These are phyloP conservation scores for Rubia yunnanensis DNA, from an alignment of 257 asterid genomes.

Conservation along the genomic window DNA sequence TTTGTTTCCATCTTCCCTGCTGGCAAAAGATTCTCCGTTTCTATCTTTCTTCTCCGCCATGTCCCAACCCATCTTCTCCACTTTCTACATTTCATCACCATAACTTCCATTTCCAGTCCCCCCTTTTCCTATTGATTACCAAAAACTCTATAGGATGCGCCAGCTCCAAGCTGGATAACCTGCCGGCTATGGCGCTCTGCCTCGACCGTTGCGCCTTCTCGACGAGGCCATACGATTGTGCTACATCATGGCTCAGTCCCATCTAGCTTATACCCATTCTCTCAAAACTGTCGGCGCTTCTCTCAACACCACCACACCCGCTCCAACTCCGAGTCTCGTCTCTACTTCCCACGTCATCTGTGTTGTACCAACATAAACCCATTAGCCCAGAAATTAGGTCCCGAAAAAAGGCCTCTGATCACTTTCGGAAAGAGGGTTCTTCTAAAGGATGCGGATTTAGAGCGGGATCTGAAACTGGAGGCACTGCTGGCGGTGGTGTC, in stretches of 20 bases:
- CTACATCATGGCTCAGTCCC: slow-evolving; percentile 70
- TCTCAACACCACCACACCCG: slow-evolving; percentile 37
- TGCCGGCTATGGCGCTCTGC: slow-evolving; percentile 78
- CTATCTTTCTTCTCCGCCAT: too few relatives aligned
- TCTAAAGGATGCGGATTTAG: too few relatives aligned
- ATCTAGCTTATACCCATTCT: slow-evolving; percentile 57
- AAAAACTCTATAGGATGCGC: slow-evolving; percentile 64
- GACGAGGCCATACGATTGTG: slow-evolving; percentile 83
- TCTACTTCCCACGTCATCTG: slow-evolving; percentile 61
- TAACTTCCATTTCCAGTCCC: slow-evolving; percentile 27
- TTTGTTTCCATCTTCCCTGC: slow-evolving; percentile 22
- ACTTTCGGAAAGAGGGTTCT: too few relatives aligned
- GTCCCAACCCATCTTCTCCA: too few relatives aligned
- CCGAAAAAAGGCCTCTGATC: too few relatives aligned
- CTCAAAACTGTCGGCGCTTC: slow-evolving; percentile 61
- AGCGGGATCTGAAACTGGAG: too few relatives aligned
- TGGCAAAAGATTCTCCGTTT: slow-evolving; percentile 30
- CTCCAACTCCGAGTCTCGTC: slow-evolving; percentile 80
- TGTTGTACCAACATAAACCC: slow-evolving; percentile 64
- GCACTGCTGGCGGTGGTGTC: too few relatives aligned
- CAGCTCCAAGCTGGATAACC: slow-evolving; percentile 69
- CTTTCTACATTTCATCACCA: slow-evolving; percentile 4
- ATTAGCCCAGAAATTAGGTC: slow-evolving; percentile 48
- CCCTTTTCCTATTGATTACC: background rate
- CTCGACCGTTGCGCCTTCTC: slow-evolving; percentile 69